These are phyloP conservation scores for Persicaria tinctoria DNA, from an alignment of 148 eudicot species.

Conservation along the genomic window DNA sequence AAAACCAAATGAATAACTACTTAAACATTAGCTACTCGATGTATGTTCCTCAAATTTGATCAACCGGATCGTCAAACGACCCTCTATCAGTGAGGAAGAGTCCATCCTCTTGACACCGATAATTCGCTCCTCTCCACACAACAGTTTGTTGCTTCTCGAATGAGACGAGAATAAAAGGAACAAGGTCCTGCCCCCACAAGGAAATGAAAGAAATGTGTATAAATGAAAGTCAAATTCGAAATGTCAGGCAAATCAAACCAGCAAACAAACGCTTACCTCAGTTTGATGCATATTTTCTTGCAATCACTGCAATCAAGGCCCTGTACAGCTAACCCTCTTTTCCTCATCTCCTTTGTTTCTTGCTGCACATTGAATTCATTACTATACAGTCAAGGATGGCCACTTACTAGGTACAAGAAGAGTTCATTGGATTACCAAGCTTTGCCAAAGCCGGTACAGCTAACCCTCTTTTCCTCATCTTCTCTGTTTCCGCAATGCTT, in stretches of 20 bases:
- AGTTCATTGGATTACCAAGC: conserved; percentile 42
- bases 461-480: conserved; percentile 68
- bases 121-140: conserved; percentile 71
- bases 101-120: conserved; percentile 40
- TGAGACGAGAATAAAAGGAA: conserved; percentile 72
- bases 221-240: not conserved
- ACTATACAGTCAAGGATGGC: not conserved
- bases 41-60: conserved; percentile 19
- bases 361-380: conserved; percentile 36
- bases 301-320: conserved; percentile 78
- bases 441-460: conserved; percentile 66
- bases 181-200: conserved; percentile 52
- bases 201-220: not conserved
- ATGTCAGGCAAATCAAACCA: not conserved
- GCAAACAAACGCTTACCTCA: conserved; percentile 40
- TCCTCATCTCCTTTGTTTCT: conserved; percentile 28
- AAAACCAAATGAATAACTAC: too few species aligned
- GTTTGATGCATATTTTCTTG: conserved; percentile 80
- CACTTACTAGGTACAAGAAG: not conserved
- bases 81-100: conserved; percentile 36
- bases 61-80: conserved; percentile 26
- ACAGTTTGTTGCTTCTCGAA: conserved; percentile 84
- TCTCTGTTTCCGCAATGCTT: conserved; percentile 87
- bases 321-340: conserved; percentile 28
- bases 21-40: not conserved